Conservation (phyloP, 1,139 yeast species). For the Suhomyces panamericanus region DNA sequence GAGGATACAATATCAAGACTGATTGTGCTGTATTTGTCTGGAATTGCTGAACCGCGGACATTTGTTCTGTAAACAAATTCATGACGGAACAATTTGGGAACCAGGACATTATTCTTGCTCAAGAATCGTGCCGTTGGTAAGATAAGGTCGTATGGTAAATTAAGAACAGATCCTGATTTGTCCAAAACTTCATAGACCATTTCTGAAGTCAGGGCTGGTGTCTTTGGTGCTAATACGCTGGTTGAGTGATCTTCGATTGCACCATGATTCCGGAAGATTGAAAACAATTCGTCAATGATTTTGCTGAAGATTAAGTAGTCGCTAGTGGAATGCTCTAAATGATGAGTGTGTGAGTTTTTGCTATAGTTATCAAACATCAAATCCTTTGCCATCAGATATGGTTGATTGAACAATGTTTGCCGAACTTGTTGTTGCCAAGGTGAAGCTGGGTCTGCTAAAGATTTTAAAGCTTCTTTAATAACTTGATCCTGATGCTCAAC, state of each 20-base stretch:
- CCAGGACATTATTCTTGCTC: conserved; percentile 57
- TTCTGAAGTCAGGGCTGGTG: conserved; percentile 64
- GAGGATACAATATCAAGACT: conserved; percentile 78
- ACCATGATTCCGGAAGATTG: conserved; percentile 76
- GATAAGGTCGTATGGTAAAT: conserved; percentile 84
- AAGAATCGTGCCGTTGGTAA: conserved; percentile 84
- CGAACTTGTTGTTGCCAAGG: conserved; percentile 95
- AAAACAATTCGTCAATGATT: conserved; percentile 56
- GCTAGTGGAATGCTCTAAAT: conserved; percentile 22
- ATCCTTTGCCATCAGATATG: conserved; percentile 80
- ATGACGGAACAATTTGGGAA: conserved; percentile 68
- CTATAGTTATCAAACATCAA: conserved; percentile 65
- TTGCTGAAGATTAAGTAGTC: conserved; percentile 49
- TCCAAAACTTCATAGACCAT: conserved; percentile 80
- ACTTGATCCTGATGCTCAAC: conserved; percentile 88
- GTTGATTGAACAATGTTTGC: conserved; percentile 78
- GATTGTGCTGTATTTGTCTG: conserved; percentile 75
- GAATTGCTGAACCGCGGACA: conserved; percentile 57
- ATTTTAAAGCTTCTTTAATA: conserved; percentile 81
- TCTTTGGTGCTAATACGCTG: conserved; percentile 69
- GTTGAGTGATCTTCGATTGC: conserved; percentile 70
- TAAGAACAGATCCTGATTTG: conserved; percentile 80
- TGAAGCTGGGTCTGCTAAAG: conserved; percentile 84
- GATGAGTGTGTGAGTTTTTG: conserved; percentile 24
- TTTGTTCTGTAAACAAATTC: conserved; percentile 80